Percentiles rank a stretch among this genome's conserved stretches.
Evolutionary conservation across 768 basidiomycete genomes (phyloP).

Genomic region (Boletus rex-veris): DNA sequence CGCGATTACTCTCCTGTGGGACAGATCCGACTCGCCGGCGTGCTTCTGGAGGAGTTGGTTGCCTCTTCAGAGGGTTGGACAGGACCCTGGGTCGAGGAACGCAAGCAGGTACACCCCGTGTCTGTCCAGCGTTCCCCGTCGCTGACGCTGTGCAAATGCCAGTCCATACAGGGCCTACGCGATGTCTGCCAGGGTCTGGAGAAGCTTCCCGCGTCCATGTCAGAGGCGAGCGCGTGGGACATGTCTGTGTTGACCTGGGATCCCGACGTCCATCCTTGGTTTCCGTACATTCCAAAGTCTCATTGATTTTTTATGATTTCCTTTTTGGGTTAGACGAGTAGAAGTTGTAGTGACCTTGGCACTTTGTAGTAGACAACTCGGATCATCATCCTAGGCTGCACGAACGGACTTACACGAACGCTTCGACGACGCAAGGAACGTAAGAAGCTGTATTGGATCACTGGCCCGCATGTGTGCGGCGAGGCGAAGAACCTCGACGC

Average conservation of each 20-base stretch:
- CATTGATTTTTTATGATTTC: neutral
- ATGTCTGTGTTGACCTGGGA: conserved; percentile 45
- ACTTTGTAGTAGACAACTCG: no score
- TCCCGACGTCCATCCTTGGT: conserved; percentile 47
- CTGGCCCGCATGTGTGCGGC: conserved; percentile 21
- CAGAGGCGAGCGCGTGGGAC: conserved; percentile 38
- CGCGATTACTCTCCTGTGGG: conserved; percentile 39
- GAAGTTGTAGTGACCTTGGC: no score
- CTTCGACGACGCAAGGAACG: no score
- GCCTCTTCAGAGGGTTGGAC: conserved; percentile 39
- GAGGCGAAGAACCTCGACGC: conserved; percentile 27
- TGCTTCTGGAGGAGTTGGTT: conserved; percentile 34
- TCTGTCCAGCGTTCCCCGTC: neutral
- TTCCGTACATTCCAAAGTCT: conserved; percentile 38
- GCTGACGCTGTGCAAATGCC: neutral
- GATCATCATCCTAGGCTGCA: no score
- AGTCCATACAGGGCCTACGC: conserved; percentile 43
- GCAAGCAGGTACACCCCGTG: conserved; percentile 37
- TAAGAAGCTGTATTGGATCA: no score
- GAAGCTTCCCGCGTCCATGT: conserved; percentile 36
- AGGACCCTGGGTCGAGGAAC: conserved; percentile 46
- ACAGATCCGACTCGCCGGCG: conserved; percentile 42
- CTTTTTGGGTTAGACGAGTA: neutral
- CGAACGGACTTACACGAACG: no score
- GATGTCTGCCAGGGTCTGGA: conserved; percentile 37